phyloP scores from a whole-genome alignment of 805 yeast genomes.

The Lachancea sp. region DNA sequence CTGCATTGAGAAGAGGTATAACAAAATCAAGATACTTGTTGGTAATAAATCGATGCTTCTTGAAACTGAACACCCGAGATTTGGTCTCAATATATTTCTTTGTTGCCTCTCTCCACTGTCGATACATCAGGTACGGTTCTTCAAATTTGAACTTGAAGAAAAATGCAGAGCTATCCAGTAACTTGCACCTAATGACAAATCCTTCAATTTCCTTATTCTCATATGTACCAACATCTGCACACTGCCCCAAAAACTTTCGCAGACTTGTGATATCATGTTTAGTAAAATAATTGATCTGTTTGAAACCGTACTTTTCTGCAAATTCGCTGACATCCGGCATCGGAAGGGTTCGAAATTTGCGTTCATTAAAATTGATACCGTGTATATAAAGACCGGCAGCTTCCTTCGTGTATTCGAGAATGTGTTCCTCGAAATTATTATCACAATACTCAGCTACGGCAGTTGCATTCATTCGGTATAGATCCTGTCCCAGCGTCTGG shows the following conservation, averaged over 20 bases:
- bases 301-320: constrained; percentile 67
- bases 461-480: constrained; percentile 53
- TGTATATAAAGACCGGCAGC: constrained; percentile 82
- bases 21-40: constrained; percentile 65
- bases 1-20: constrained; percentile 43
- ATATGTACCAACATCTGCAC: constrained; percentile 63
- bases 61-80: constrained; percentile 35
- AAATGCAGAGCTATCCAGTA: constrained; percentile 31
- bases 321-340: constrained; percentile 54
- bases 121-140: constrained; percentile 86
- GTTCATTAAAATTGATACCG: constrained; percentile 71
- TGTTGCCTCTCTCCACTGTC: constrained; percentile 87
- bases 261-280: constrained; percentile 39
- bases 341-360: constrained; percentile 57
- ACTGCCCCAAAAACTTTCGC: constrained; percentile 45
- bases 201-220: constrained; percentile 80
- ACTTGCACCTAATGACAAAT: constrained; percentile 72
- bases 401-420: constrained; percentile 61
- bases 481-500: constrained; percentile 47
- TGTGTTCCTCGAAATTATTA: constrained; percentile 90
- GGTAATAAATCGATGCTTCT: constrained; percentile 54
- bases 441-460: constrained; percentile 93
- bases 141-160: constrained; percentile 93
- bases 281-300: constrained; percentile 43
- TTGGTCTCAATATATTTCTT: constrained; percentile 41